Base-by-base conservation (phyloP, 805 yeast species). In the Saturnispora dispora region DNA sequence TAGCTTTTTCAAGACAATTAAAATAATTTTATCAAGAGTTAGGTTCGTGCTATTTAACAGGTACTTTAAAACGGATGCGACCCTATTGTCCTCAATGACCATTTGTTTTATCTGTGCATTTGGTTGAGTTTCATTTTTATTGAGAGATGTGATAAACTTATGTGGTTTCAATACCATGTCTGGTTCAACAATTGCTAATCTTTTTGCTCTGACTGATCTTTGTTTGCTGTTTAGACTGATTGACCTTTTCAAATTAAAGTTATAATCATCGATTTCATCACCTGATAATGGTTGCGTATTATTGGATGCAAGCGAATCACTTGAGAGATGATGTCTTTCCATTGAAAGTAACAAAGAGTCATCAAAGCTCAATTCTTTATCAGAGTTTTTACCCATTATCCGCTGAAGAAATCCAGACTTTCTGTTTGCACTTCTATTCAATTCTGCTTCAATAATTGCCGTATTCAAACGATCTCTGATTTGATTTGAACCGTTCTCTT, bases 141-240 rank as follows among this genome's bases (percentile, higher is more conserved):
- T 77, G 39, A 78, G 60, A 10, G 57, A 67, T 47, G 73, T 71
- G 47, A 70, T 67, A 52, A 62, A 73, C 57, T 66, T 74, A 50
- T 78, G 78, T 37, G 95, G 83, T 63, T 85, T 85, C 55, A 82
- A 61, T 50, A 85, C 73, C 28, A 83, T 64, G 54, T 81, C 77
- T 56, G 87, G 75, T 53, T 85, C 75, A 58, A 76, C 77, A 60
- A 78, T 73, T 42, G 83, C 65, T 18, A 76, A 82, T 51, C 88
- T 72, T 63, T 77, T 78, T 50, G 85, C 82, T 57, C 98, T 76
- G 15, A 74, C 71, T 49, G 81, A 83, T 53, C 85, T 81, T 55
- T 90, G 96, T 50, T 74, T 75, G 5, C 79, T 70, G 2, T 85
- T 77, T 23, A 88, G 67, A 0, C 95, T 77, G 55, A 81, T 82